Evolutionary conservation across 805 yeast genomes (phyloP), one percentile per base, ranked within the genome.

Genomic region (Pichia occidentalis): DNA sequence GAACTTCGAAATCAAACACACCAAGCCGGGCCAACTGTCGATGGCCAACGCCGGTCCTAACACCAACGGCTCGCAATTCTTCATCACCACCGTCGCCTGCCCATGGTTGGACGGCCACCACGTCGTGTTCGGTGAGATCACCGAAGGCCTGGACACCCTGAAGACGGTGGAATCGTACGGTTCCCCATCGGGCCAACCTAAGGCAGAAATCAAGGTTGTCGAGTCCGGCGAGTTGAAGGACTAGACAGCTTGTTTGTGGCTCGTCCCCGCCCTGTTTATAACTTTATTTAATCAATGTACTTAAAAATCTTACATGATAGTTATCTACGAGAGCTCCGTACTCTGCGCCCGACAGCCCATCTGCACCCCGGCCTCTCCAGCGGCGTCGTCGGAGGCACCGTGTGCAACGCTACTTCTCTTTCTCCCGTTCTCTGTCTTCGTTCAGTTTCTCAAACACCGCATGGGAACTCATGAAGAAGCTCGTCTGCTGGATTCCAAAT

Each of bases 41-140:
- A 90, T 90, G 97, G 97, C 97, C 63, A 90, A 90, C 63, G 94
- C 97, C 48, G 97, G 97, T 54, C 95, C 95, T 65, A 85, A 86
- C 80, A 85, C 97, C 70, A 90, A 90, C 70, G 97, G 97, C 42
- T 87, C 96, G 39, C 97, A 88, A 70, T 88, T 88, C 69, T 88
- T 90, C 76, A 82, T 86, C 70, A 86, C 96, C 64, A 86, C 95
- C 42, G 88, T 84, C 38, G 71, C 80, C 50, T 71, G 81, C 56
- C 82, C 92, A 44, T 85, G 92, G 90, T 75, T 88, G 64, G 94
- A 87, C 58, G 95, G 95, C 47, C 80, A 81, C 68, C 95, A 87
- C 73, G 95, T 85, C 58, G 96, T 88, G 44, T 88, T 88, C 57
- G 97, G 97, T 57, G 95, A 87, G 69, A 86, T 86, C 47, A 60